phyloP scores from a whole-genome alignment of 2,329 filamentous ascomycete genomes.

The Penicillium griseofulvum region DNA sequence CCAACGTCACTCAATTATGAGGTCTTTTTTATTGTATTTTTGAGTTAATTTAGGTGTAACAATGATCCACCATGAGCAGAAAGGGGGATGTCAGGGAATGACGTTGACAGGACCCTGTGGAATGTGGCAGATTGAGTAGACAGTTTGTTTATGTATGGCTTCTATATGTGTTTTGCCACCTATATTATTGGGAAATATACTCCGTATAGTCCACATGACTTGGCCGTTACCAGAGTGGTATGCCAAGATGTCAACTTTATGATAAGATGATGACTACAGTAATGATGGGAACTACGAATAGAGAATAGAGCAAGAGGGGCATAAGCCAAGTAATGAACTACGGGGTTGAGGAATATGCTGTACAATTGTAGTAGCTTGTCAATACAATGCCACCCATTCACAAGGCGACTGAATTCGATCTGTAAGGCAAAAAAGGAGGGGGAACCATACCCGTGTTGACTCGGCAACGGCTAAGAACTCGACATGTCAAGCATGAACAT shows the following conservation, averaged over 20 bases:
- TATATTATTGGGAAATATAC: not conserved
- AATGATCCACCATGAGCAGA: not conserved
- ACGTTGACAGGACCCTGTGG: conserved; percentile 1
- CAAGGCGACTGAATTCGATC: not conserved
- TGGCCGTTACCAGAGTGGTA: not conserved
- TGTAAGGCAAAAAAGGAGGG: conserved; percentile 3
- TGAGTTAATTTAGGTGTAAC: not conserved
- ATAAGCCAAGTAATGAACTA: not conserved
- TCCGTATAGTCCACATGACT: no score
- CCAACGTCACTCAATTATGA: conserved; percentile 4
- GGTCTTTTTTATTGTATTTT: not conserved
- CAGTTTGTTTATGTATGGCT: not conserved
- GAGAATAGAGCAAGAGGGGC: no score
- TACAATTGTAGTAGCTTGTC: not conserved
- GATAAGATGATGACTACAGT: not conserved
- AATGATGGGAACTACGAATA: not conserved
- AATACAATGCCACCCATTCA: not conserved
- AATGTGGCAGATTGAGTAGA: conserved; percentile 1
- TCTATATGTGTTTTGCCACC: not conserved
- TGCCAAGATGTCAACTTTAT: no score
- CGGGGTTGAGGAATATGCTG: not conserved
- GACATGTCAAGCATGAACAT: not conserved
- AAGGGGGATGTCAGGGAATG: not conserved
- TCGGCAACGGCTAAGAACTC: conserved; percentile 3
- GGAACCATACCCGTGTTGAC: conserved; percentile 3